These are phyloP conservation scores for Mucor piriformis DNA, from an alignment of 371 early-diverging fungal species.

Conservation along the genomic window DNA sequence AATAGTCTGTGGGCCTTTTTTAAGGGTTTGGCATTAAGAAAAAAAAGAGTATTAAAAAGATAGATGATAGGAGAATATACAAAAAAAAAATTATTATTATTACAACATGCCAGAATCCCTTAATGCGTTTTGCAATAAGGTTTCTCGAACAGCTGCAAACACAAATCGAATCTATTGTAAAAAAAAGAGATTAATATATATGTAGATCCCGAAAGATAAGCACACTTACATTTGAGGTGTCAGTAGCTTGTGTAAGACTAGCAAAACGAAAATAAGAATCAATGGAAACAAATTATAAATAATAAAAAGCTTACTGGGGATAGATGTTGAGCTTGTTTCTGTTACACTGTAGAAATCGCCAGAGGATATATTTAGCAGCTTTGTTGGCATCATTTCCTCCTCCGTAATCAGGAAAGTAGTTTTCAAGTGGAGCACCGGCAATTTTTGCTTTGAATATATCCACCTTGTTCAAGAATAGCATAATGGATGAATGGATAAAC, in stretches of 20 bases:
- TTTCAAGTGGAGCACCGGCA: constrained; percentile 60
- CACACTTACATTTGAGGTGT: constrained; percentile 76
- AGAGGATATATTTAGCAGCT: constrained; percentile 81
- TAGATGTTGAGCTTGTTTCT: constrained; percentile 76
- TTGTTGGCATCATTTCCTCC: constrained; percentile 60
- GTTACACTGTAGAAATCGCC: constrained; percentile 79
- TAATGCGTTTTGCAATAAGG: constrained; percentile 73
- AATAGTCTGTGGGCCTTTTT: neutral
- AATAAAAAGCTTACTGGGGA: constrained; percentile 73
- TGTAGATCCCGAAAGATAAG: neutral
- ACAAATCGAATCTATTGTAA: constrained; percentile 61
- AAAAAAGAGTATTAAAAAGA: neutral
- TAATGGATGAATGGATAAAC: constrained; percentile 80
- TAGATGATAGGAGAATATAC: neutral
- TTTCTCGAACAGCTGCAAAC: constrained; percentile 81
- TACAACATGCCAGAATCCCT: constrained; percentile 73
- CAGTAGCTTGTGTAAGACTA: constrained; percentile 81
- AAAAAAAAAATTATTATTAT: constrained; percentile 5
- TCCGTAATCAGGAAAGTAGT: constrained; percentile 66
- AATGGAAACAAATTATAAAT: constrained; percentile 26
- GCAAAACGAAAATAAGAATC: neutral
- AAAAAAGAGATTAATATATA: neutral
- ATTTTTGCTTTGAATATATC: constrained; percentile 80
- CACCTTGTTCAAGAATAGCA: constrained; percentile 85
- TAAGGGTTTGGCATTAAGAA: neutral